Evolutionary conservation across 2,329 filamentous ascomycete species (phyloP).

Genomic region (Trichoderma cornu-damae): DNA sequence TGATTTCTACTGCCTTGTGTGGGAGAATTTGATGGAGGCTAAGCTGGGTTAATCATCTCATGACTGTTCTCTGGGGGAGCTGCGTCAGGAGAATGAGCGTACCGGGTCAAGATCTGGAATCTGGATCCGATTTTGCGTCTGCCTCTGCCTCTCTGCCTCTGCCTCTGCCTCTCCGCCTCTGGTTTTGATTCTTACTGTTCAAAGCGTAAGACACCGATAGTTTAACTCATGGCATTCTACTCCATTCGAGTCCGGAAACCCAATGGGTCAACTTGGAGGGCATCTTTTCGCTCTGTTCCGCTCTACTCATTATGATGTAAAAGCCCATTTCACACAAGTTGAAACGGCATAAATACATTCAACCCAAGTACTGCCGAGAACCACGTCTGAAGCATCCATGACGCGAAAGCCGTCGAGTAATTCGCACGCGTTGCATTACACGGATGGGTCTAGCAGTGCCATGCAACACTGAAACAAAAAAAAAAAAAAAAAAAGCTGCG

Average conservation of each 20-base stretch:
- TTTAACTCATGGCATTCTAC: too few species aligned
- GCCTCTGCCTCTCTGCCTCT: too few species aligned
- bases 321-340: neutral
- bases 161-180: too few species aligned
- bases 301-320: too few species aligned
- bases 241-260: too few species aligned
- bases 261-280: too few species aligned
- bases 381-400: neutral
- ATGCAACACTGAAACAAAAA: neutral
- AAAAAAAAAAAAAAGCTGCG: too few species aligned
- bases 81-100: neutral
- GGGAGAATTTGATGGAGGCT: conserved; percentile 1
- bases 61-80: neutral
- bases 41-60: neutral
- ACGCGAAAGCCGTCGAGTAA: neutral
- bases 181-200: neutral
- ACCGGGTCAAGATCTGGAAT: neutral
- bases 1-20: conserved; percentile 12
- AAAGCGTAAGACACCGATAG: too few species aligned
- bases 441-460: too few species aligned
- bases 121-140: neutral
- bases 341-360: neutral
- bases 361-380: neutral
- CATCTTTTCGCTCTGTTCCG: too few species aligned
- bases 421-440: neutral